Base-by-base conservation (phyloP, 148 eudicot genomes). In the Camellia japonica region DNA sequence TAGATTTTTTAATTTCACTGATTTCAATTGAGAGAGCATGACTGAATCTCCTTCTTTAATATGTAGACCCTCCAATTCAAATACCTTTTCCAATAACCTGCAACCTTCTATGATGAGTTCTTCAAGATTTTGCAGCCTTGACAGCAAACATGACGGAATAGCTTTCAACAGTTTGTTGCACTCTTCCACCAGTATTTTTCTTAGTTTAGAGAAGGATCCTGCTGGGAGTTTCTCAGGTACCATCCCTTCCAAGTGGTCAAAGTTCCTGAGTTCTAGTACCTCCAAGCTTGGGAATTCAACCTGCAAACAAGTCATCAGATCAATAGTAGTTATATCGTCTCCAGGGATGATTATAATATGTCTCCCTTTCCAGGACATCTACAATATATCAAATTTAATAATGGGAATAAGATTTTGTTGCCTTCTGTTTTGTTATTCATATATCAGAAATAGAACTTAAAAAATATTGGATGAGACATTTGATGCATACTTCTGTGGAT, bases 181-280 rank as follows among this genome's bases (percentile, higher is more conserved):
- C 1, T 0, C 5, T 18, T 1, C 0, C 11, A 68, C 72, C 0
- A 12, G 15, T 6, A 68, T 0, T 7, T 68, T 0, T 68, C 8
- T 43, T 12, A 68, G 52, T 43, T 68, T 15, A 8, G 49, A 43
- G 4, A 68, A 15, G 16, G 47, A 68, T n/a, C 19, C 23, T 5
- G 7, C 9, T 68, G 72, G n/a, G 19, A 68, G 52, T 68, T 7
- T 19, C 16, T 2, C 23, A 0, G 0, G 10, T 6, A 7, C 51
- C 16, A 41, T n/a, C 46, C 10, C 41, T 66, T 66, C 44, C 3
- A 66, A 42, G 41, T 38, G 38, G 6, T 30, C 0, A 66, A 66
- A 6, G 6, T 12, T 0, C 0, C 0, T 0, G 2, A 66, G 7
- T 4, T 0, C 1, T 14, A 44, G 13, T 4, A 18, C 9, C 23